A percentile compares a stretch with the other conserved stretches of the same genome.
Conservation (phyloP, 495 filamentous ascomycete genomes). For the Xylaria flabelliformis region DNA sequence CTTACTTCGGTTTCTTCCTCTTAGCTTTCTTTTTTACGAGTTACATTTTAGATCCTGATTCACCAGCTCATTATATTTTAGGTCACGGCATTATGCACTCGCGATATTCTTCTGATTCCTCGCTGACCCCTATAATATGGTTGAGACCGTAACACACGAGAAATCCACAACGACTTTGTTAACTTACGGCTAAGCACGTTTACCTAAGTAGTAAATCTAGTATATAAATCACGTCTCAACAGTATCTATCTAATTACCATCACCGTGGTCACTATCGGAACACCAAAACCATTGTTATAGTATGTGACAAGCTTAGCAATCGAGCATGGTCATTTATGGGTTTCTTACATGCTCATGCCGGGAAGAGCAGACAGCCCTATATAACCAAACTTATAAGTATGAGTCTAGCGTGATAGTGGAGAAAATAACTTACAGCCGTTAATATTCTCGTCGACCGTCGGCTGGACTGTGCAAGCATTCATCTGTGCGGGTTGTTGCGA, state of each 20-base stretch:
- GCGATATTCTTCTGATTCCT: too few species aligned
- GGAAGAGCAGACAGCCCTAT: slow-evolving; percentile 17
- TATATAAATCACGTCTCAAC: not conserved
- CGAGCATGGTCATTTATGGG: not conserved
- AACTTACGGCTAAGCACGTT: not conserved
- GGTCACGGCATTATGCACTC: too few species aligned
- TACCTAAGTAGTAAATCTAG: not conserved
- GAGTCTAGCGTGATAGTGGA: too few species aligned
- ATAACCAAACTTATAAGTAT: not conserved
- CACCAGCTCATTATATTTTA: too few species aligned
- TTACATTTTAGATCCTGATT: too few species aligned
- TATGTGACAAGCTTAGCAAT: not conserved
- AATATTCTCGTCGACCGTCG: slow-evolving; percentile 50
- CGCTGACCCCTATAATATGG: too few species aligned
- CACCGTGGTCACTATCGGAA: not conserved
- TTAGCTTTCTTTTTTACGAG: too few species aligned
- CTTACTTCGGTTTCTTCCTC: not conserved
- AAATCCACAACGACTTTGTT: not conserved
- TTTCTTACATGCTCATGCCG: slow-evolving; percentile 10
- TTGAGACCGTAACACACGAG: not conserved
- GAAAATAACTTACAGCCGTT: slow-evolving; percentile 44
- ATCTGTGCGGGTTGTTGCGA: slow-evolving; percentile 50
- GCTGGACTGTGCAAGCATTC: slow-evolving; percentile 52
- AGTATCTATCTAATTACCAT: not conserved
- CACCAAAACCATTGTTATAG: not conserved